Conservation (phyloP, 164 flowering plant genomes). For the Liquidambar formosana region DNA sequence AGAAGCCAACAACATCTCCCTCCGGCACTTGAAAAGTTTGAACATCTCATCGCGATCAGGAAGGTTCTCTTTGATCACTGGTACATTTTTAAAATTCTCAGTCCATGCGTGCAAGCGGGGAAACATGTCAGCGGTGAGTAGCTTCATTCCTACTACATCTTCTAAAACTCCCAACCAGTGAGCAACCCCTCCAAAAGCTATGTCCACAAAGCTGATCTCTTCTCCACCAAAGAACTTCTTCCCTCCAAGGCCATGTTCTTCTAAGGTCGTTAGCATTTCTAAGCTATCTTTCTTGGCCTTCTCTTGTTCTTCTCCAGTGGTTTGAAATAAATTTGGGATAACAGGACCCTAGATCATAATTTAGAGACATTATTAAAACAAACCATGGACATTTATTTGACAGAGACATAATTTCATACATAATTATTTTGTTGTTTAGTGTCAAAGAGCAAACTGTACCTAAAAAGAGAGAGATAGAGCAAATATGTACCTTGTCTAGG, state of each 20-base stretch:
- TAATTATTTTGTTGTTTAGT: too few relatives aligned
- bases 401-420: too few relatives aligned
- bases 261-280: slow-evolving; percentile 9
- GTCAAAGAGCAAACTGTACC: neutral
- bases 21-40: too few relatives aligned
- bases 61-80: slow-evolving; percentile 22
- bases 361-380: neutral
- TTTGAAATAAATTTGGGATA: neutral
- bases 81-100: slow-evolving; percentile 10
- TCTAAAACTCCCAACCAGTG: slow-evolving; percentile 11
- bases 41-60: slow-evolving; percentile 14
- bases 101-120: slow-evolving; percentile 20
- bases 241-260: slow-evolving; percentile 20
- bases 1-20: too few relatives aligned
- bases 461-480: too few relatives aligned
- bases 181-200: slow-evolving; percentile 18
- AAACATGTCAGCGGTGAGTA: slow-evolving; percentile 1
- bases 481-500: slow-evolving; percentile 11
- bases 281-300: slow-evolving; percentile 4
- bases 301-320: slow-evolving; percentile 18
- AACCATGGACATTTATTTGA: too few relatives aligned
- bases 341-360: neutral
- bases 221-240: slow-evolving; percentile 24
- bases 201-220: slow-evolving; percentile 17
- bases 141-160: slow-evolving; percentile 6